These are phyloP conservation scores for Naganishia sp. DNA, from an alignment of 1,284 basidiomycete species.

Conservation along the genomic window DNA sequence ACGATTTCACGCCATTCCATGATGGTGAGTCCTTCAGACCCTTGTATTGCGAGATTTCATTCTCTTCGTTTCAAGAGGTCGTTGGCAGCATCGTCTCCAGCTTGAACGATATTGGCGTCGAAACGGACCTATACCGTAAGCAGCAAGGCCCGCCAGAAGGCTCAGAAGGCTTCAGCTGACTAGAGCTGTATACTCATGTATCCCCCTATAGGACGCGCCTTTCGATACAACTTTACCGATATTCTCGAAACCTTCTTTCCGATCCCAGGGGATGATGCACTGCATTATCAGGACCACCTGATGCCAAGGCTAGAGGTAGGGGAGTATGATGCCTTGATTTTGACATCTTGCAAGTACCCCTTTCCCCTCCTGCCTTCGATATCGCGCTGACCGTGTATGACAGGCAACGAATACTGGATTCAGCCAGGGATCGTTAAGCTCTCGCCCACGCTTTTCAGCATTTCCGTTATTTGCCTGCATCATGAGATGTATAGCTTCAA, in stretches of 20 bases:
- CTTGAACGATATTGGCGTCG: slow-evolving; percentile 14
- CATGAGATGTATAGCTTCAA: slow-evolving; percentile 20
- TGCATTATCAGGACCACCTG: not conserved
- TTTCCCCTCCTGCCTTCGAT: not conserved
- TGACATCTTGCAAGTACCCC: slow-evolving; percentile 25
- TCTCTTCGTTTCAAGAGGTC: slow-evolving; percentile 3
- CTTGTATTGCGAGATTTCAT: not conserved
- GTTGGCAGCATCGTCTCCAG: slow-evolving; percentile 15
- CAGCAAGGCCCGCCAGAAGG: too few species aligned
- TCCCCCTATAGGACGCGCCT: not conserved
- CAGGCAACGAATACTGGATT: slow-evolving; percentile 21
- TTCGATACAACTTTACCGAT: slow-evolving; percentile 17
- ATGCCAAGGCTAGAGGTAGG: slow-evolving; percentile 4
- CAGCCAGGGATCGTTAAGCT: not conserved
- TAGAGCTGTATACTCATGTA: too few species aligned
- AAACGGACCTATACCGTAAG: slow-evolving; percentile 16
- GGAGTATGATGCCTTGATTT: slow-evolving; percentile 26
- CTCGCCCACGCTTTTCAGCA: slow-evolving; percentile 6
- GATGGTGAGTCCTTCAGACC: slow-evolving; percentile 4
- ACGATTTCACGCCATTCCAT: slow-evolving; percentile 22
- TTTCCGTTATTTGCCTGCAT: slow-evolving; percentile 20
- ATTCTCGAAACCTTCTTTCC: slow-evolving; percentile 24
- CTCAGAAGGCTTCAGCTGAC: too few species aligned
- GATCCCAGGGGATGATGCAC: not conserved
- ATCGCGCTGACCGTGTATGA: not conserved